Conservation (phyloP, 1,139 yeast species). For the Kluyveromyces marxianus region DNA sequence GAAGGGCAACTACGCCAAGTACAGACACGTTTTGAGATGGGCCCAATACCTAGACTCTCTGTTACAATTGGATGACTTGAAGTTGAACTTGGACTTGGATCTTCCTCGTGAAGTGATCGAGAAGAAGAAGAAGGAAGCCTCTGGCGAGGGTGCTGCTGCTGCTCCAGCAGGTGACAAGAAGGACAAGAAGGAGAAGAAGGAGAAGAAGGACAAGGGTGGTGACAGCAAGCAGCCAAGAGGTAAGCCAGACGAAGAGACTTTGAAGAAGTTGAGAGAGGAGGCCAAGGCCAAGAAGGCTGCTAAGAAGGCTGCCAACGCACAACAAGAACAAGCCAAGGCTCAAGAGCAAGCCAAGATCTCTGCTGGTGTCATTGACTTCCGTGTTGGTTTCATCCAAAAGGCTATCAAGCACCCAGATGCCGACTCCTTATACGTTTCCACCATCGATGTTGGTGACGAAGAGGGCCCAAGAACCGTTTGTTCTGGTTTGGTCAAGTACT, state of each 20-base stretch:
- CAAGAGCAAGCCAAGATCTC: slow-evolving; percentile 56
- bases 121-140: slow-evolving; percentile 46
- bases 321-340: slow-evolving; percentile 43
- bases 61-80: slow-evolving; percentile 47
- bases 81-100: slow-evolving; percentile 49
- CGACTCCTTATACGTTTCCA: slow-evolving; percentile 89
- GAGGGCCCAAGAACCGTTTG: slow-evolving; percentile 98
- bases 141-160: slow-evolving; percentile 15
- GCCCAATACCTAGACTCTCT: slow-evolving; percentile 71
- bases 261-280: slow-evolving; percentile 53
- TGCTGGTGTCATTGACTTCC: slow-evolving; percentile 82
- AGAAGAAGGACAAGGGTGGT: slow-evolving; percentile 30
- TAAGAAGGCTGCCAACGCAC: slow-evolving; percentile 63
- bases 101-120: slow-evolving; percentile 64
- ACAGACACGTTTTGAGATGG: slow-evolving; percentile 91
- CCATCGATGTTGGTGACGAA: slow-evolving; percentile 92
- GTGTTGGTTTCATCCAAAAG: slow-evolving; percentile 95
- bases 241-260: slow-evolving; percentile 55
- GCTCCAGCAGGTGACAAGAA: slow-evolving; percentile 9
- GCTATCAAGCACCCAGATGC: slow-evolving; percentile 98
- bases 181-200: slow-evolving; percentile 5
- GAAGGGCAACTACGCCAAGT: slow-evolving; percentile 37
- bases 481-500: slow-evolving; percentile 79
- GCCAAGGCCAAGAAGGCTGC: slow-evolving; percentile 71
- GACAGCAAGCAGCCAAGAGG: slow-evolving; percentile 30